These are phyloP conservation scores for Boletus subparvulus DNA, from an alignment of 768 basidiomycete genomes.

Conservation along the genomic window DNA sequence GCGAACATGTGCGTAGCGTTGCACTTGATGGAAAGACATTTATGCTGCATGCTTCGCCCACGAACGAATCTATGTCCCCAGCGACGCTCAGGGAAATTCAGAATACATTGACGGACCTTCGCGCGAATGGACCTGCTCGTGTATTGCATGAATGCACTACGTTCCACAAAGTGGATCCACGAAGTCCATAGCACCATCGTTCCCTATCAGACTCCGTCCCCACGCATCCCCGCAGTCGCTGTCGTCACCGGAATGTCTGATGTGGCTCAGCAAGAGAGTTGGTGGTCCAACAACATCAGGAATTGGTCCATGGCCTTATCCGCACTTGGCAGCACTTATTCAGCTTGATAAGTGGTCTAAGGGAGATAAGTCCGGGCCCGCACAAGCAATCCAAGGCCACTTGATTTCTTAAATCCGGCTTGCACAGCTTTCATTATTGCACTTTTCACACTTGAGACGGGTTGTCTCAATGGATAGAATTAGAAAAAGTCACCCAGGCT, in stretches of 20 bases:
- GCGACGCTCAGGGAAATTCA: constrained; percentile 5
- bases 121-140: constrained; percentile 19
- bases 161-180: constrained; percentile 12
- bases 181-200: constrained; percentile 8
- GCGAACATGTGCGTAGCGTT: constrained; percentile 8
- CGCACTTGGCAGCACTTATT: too few species aligned
- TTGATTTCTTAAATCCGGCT: too few species aligned
- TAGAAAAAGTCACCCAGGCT: too few species aligned
- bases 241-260: constrained; percentile 17
- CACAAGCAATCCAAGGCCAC: too few species aligned
- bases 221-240: constrained; percentile 15
- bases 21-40: constrained; percentile 16
- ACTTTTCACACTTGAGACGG: too few species aligned
- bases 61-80: constrained; percentile 1
- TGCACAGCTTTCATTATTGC: too few species aligned
- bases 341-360: too few species aligned
- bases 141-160: constrained; percentile 21
- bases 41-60: constrained; percentile 6
- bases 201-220: neutral
- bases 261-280: constrained; percentile 9
- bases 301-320: too few species aligned
- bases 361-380: too few species aligned
- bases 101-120: constrained; percentile 8
- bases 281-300: constrained; percentile 24
- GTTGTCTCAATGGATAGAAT: too few species aligned